phyloP scores from a whole-genome alignment of 2,329 filamentous ascomycete genomes.

The Trichoderma asperellum region DNA sequence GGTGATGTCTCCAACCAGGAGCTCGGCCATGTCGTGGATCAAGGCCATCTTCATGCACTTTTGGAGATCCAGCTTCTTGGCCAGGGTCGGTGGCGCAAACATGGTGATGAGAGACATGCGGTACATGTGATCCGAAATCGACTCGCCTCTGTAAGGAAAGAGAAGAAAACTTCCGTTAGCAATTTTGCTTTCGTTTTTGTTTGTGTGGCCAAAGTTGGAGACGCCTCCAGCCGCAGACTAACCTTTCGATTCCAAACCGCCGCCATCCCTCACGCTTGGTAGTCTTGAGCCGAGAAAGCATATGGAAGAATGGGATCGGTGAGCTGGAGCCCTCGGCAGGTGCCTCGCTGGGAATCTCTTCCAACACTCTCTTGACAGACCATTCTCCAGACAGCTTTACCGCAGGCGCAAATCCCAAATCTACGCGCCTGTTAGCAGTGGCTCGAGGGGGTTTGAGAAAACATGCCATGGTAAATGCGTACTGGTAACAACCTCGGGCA shows the following conservation, averaged over 20 bases:
- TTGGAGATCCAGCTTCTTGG: slow-evolving; percentile 71
- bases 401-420: slow-evolving; percentile 43
- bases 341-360: slow-evolving; percentile 60
- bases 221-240: slow-evolving; percentile 28
- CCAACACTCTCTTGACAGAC: slow-evolving; percentile 66
- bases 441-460: not conserved
- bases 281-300: slow-evolving; percentile 92
- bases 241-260: slow-evolving; percentile 75
- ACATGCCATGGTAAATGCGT: slow-evolving; percentile 13
- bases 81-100: slow-evolving; percentile 78
- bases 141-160: slow-evolving; percentile 66
- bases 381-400: slow-evolving; percentile 53
- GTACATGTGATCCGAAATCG: slow-evolving; percentile 98
- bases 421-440: slow-evolving; percentile 17
- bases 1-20: slow-evolving; percentile 94
- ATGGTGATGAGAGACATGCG: slow-evolving; percentile 97
- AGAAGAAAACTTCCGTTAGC: not conserved
- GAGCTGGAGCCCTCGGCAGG: slow-evolving; percentile 66
- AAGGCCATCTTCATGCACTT: slow-evolving; percentile 95
- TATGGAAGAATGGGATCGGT: slow-evolving; percentile 89
- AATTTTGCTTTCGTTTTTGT: not conserved
- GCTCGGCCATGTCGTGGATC: slow-evolving; percentile 96
- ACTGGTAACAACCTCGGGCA: slow-evolving; percentile 36
- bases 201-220: not conserved
- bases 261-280: slow-evolving; percentile 96